These are phyloP conservation scores for Cryptosporidium viatorum DNA, from an alignment of 169 alveolate species.

Conservation along the genomic window DNA sequence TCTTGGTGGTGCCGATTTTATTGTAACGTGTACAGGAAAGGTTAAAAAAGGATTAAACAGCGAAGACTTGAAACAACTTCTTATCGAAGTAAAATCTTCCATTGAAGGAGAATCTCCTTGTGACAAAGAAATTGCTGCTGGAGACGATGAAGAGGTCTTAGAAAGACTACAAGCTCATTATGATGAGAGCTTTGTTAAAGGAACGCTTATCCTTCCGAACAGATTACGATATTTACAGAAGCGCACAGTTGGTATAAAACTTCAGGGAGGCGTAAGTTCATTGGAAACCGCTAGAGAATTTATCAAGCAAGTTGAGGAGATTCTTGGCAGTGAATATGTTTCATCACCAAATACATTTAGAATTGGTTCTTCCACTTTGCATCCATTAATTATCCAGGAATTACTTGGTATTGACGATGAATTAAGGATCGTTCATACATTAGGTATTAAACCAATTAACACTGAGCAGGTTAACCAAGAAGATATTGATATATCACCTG, in stretches of 20 bases:
- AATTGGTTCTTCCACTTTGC: slow-evolving; percentile 74
- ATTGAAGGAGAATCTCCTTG: slow-evolving; percentile 71
- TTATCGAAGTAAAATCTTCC: slow-evolving; percentile 18
- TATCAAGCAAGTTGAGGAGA: slow-evolving; percentile 41
- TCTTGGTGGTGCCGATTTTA: slow-evolving; percentile 72
- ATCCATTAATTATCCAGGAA: slow-evolving; percentile 49
- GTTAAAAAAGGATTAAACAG: slow-evolving; percentile 1
- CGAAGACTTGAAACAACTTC: slow-evolving; percentile 28
- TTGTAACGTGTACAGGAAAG: slow-evolving; percentile 72
- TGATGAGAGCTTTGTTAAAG: slow-evolving; percentile 61
- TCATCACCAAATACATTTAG: slow-evolving; percentile 70
- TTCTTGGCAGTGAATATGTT: slow-evolving; percentile 37
- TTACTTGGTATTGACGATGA: slow-evolving; percentile 61
- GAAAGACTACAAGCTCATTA: slow-evolving; percentile 39
- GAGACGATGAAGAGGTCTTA: slow-evolving; percentile 60
- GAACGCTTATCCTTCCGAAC: slow-evolving; percentile 48
- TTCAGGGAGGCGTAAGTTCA: slow-evolving; percentile 72
- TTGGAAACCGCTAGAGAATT: slow-evolving; percentile 39
- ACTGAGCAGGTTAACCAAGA: slow-evolving; percentile 12
- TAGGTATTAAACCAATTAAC: slow-evolving; percentile 34
- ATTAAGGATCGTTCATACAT: slow-evolving; percentile 62
- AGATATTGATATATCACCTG: background rate
- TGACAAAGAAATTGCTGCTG: slow-evolving; percentile 75
- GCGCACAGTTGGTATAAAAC: slow-evolving; percentile 56
- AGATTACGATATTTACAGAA: slow-evolving; percentile 58